Conservation (phyloP, 176 grass and related monocot species). For the Ampelocalamus luodianensis region DNA sequence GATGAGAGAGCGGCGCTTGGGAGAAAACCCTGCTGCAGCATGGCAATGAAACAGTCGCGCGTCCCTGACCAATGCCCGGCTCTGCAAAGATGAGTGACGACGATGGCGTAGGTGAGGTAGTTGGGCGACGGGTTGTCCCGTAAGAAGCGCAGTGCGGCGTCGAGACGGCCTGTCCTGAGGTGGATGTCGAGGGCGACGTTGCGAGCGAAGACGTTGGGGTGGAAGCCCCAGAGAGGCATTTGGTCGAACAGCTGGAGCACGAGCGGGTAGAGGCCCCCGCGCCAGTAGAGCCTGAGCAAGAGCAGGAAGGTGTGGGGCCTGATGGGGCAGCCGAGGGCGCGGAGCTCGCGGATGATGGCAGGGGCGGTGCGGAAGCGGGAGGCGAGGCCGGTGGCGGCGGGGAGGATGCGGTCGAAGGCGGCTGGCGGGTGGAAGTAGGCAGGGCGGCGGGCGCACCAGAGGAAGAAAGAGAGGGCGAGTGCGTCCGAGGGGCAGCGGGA, state of each 20-base stretch:
- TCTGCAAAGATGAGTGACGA: slow-evolving; percentile 69
- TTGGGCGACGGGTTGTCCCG: slow-evolving; percentile 54
- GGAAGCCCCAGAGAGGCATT: slow-evolving; percentile 66
- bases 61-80: slow-evolving; percentile 53
- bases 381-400: slow-evolving; percentile 63
- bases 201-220: slow-evolving; percentile 67
- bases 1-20: slow-evolving; percentile 45
- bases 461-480: slow-evolving; percentile 73
- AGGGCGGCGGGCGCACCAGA: slow-evolving; percentile 78
- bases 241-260: slow-evolving; percentile 77
- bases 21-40: slow-evolving; percentile 63
- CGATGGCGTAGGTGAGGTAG: slow-evolving; percentile 77
- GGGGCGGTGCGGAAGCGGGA: slow-evolving; percentile 55
- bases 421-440: slow-evolving; percentile 71
- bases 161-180: slow-evolving; percentile 56
- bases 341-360: slow-evolving; percentile 57
- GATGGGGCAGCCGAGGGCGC: slow-evolving; percentile 59
- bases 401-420: slow-evolving; percentile 75
- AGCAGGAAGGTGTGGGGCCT: slow-evolving; percentile 75
- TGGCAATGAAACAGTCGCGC: slow-evolving; percentile 48
- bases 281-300: slow-evolving; percentile 79
- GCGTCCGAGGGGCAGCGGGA: slow-evolving; percentile 70
- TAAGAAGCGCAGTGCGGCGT: slow-evolving; percentile 45
- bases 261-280: slow-evolving; percentile 59
- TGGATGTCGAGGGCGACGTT: slow-evolving; percentile 79